phyloP scores from a whole-genome alignment of 306 rosid genomes.

The Sindora glabra region DNA sequence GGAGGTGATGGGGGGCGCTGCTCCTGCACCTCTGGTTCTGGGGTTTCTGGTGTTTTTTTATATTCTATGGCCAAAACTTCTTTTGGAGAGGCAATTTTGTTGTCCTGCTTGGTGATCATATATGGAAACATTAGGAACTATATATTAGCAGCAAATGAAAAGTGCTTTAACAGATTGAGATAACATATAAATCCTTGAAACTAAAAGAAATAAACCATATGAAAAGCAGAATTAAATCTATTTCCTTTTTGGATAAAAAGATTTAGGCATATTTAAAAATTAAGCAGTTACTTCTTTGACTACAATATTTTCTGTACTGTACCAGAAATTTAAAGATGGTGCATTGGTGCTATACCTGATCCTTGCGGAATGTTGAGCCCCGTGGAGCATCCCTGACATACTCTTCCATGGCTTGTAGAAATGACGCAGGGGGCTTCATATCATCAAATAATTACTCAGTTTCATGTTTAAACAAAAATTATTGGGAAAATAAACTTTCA shows the following conservation, averaged over 20 bases:
- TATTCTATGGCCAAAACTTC: slow-evolving; percentile 83
- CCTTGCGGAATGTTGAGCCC: slow-evolving; percentile 58
- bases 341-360: slow-evolving; percentile 45
- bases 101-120: slow-evolving; percentile 41
- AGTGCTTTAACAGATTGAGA: background rate
- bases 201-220: background rate
- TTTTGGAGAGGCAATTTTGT: slow-evolving; percentile 60
- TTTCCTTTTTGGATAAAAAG: too few species aligned
- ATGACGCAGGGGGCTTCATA: slow-evolving; percentile 86
- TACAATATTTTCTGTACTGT: background rate
- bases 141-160: background rate
- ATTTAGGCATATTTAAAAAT: too few species aligned
- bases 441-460: slow-evolving; percentile 16
- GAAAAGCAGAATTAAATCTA: too few species aligned
- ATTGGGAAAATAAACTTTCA: background rate
- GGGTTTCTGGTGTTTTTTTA: slow-evolving; percentile 51
- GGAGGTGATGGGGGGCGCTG: slow-evolving; percentile 42
- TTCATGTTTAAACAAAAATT: background rate
- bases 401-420: slow-evolving; percentile 98
- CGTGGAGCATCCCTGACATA: slow-evolving; percentile 88
- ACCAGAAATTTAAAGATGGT: background rate
- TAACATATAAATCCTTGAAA: background rate
- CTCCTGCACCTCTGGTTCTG: slow-evolving; percentile 55
- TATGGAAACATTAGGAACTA: slow-evolving; percentile 2
- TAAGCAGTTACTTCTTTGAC: too few species aligned